Percentiles rank a stretch among this genome's conserved stretches.
Conservation (phyloP, 169 alveolate genomes). For the Cryptosporidium muris region DNA sequence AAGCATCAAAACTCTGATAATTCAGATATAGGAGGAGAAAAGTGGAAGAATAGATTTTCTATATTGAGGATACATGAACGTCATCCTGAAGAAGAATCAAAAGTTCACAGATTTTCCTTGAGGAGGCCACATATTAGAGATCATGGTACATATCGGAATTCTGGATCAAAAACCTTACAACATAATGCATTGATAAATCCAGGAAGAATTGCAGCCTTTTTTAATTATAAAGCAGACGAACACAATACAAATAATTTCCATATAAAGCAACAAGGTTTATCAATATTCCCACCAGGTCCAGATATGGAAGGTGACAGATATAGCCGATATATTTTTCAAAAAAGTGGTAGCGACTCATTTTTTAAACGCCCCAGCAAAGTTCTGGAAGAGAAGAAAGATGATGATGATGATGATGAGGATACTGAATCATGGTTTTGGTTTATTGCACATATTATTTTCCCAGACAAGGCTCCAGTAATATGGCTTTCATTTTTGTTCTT, state of each 20-base stretch:
- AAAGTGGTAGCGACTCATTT: constrained; percentile 55
- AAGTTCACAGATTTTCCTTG: no score
- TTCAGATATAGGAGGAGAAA: no score
- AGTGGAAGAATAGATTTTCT: no score
- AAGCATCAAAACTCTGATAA: no score
- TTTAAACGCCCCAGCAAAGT: constrained; percentile 67
- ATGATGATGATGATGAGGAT: constrained; percentile 63
- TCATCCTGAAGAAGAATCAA: no score
- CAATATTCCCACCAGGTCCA: no score
- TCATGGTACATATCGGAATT: background rate
- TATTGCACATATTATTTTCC: constrained; percentile 30
- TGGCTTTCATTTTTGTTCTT: constrained; percentile 39
- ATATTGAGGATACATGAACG: no score
- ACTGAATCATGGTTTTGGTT: constrained; percentile 29
- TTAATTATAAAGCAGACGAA: constrained; percentile 36
- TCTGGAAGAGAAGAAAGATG: constrained; percentile 61
- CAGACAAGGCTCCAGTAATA: constrained; percentile 47
- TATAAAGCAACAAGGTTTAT: no score
- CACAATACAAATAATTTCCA: background rate
- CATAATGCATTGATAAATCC: constrained; percentile 15
- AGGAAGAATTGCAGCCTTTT: constrained; percentile 37
- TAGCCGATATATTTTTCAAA: constrained; percentile 28
- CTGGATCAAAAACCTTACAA: constrained; percentile 12
- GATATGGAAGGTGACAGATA: constrained; percentile 37
- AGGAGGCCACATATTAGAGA: no score